A percentile compares a stretch with the other conserved stretches of the same genome.
phyloP scores from a whole-genome alignment of 2,329 filamentous ascomycete genomes.

The Fusarium sororula region DNA sequence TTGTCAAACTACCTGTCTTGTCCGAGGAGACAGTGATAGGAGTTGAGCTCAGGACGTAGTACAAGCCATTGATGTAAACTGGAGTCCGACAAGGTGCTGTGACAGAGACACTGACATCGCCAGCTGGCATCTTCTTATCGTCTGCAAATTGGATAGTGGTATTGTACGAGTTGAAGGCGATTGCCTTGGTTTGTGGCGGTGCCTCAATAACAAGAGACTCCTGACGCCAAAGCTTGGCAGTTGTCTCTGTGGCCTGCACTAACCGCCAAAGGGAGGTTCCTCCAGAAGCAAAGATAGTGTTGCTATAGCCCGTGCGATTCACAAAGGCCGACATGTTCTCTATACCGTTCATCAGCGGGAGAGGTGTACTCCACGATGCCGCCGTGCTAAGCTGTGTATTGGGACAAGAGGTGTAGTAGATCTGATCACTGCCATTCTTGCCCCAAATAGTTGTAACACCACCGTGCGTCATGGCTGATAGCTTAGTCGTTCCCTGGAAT shows the following conservation, averaged over 20 bases:
- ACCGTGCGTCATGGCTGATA: not conserved
- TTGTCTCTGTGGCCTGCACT: not conserved
- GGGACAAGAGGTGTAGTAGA: not conserved
- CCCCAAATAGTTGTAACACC: not conserved
- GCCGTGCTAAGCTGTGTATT: not conserved
- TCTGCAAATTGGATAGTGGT: not conserved
- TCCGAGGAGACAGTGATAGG: not conserved
- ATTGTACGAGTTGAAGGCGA: not conserved
- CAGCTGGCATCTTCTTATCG: not conserved
- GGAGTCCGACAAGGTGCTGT: not conserved
- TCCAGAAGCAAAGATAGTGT: not conserved
- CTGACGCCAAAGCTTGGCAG: not conserved
- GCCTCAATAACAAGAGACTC: not conserved
- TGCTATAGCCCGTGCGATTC: not conserved
- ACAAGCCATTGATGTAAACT: not conserved
- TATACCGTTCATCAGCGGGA: not conserved
- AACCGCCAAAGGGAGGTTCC: not conserved
- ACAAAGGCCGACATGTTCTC: not conserved
- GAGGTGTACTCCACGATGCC: not conserved
- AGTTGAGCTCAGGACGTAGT: not conserved
- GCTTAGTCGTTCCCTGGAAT: accelerated
- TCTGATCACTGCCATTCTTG: not conserved
- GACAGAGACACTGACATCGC: accelerated
- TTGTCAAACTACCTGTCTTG: not conserved
- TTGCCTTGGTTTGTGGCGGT: not conserved